Evolutionary conservation across 2,329 filamentous ascomycete genomes (phyloP).

Genomic region (Trichoderma pleuroti): DNA sequence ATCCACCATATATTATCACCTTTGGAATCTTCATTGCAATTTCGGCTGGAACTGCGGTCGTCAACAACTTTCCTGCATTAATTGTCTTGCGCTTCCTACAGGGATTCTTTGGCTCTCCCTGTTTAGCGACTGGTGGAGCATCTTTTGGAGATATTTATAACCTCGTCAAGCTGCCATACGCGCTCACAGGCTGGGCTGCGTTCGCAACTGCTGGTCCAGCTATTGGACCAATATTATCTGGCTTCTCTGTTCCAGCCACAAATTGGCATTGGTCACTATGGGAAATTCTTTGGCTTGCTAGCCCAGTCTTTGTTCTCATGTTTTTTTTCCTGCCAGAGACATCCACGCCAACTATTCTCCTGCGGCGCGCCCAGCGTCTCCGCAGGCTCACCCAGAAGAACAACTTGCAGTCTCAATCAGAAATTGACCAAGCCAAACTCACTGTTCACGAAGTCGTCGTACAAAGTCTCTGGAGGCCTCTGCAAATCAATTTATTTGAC

Average conservation of each 20-base stretch:
- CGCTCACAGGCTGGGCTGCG: constrained; percentile 36
- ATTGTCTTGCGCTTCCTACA: background rate
- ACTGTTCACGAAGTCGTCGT: background rate
- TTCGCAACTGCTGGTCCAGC: background rate
- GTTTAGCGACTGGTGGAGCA: constrained; percentile 37
- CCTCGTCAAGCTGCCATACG: constrained; percentile 52
- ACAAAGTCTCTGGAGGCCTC: background rate
- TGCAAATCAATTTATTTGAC: background rate
- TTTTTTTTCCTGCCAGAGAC: constrained; percentile 9
- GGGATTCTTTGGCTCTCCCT: background rate
- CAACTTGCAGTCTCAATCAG: background rate
- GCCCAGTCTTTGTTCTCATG: background rate
- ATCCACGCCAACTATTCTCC: background rate
- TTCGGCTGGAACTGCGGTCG: background rate
- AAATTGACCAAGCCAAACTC: background rate
- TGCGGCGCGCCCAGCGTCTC: background rate
- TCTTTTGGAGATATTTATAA: constrained; percentile 51
- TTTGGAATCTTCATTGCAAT: constrained; percentile 22
- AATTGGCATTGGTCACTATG: constrained; percentile 3
- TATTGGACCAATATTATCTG: background rate
- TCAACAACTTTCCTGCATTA: background rate
- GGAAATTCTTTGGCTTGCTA: background rate
- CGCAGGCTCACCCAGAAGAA: background rate
- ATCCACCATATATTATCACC: constrained; percentile 7
- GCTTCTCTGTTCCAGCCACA: background rate